Percentiles rank a stretch among this genome's conserved stretches.
Evolutionary conservation across 2,329 filamentous ascomycete species (phyloP).

Genomic region (Penicillium thymicola): DNA sequence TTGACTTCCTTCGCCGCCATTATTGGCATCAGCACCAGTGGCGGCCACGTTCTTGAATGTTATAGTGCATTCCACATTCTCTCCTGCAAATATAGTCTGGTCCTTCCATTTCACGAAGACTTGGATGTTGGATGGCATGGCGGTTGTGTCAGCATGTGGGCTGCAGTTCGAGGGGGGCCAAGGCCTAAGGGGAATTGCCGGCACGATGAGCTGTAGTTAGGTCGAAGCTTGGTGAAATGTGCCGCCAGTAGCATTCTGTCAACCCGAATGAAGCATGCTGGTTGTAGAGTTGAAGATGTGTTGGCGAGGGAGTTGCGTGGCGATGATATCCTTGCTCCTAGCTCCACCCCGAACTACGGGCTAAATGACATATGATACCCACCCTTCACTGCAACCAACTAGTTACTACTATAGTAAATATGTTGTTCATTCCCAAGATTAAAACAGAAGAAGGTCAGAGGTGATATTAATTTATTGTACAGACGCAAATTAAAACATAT

Average conservation of each 20-base stretch:
- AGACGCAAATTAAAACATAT: neutral
- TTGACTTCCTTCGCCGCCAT: conserved; percentile 24
- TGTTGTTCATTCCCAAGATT: neutral
- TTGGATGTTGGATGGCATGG: conserved; percentile 71
- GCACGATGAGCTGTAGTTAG: conserved; percentile 1
- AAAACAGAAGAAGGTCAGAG: neutral
- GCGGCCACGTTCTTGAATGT: conserved; percentile 84
- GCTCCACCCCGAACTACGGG: conserved; percentile 6
- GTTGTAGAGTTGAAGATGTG: conserved; percentile 8
- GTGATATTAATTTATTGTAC: conserved; percentile 2
- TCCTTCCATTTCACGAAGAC: conserved; percentile 95
- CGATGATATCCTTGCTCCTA: conserved; percentile 8
- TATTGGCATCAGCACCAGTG: conserved; percentile 32
- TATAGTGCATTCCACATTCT: conserved; percentile 92
- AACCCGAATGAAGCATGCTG: conserved; percentile 22
- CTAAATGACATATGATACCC: conserved; percentile 5
- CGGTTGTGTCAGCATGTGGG: conserved; percentile 35
- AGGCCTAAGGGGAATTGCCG: conserved; percentile 7
- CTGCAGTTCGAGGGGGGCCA: conserved; percentile 11
- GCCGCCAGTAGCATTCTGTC: conserved; percentile 30
- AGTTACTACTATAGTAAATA: neutral
- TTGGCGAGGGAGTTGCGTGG: conserved; percentile 16
- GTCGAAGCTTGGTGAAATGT: conserved; percentile 11
- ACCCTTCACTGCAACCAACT: neutral
- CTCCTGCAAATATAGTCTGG: conserved; percentile 91